These are phyloP conservation scores for Exserohilum rostratum DNA, from an alignment of 2,329 filamentous ascomycete genomes.

Conservation along the genomic window DNA sequence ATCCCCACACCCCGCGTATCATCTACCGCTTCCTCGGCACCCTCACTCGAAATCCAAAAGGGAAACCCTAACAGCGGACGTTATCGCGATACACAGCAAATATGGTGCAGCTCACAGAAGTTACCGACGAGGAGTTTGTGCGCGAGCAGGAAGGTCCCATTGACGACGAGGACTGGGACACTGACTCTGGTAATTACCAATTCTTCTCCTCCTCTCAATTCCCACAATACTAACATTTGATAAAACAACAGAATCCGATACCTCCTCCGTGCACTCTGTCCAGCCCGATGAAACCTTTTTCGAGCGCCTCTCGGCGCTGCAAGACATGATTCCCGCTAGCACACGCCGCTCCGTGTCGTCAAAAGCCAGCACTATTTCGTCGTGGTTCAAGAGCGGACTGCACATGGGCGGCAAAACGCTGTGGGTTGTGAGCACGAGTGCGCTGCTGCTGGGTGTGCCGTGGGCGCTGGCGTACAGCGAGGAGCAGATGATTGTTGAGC, in stretches of 20 bases:
- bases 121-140: slow-evolving; percentile 94
- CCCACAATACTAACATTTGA: no score
- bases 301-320: slow-evolving; percentile 72
- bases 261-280: slow-evolving; percentile 63
- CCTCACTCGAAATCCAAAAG: no score
- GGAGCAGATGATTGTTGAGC: slow-evolving; percentile 95
- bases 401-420: slow-evolving; percentile 82
- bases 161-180: slow-evolving; percentile 87
- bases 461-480: slow-evolving; percentile 92
- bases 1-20: no score
- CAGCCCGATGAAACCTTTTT: slow-evolving; percentile 56
- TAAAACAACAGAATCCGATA: slow-evolving; percentile 76
- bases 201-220: slow-evolving; percentile 60
- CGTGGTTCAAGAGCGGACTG: slow-evolving; percentile 65
- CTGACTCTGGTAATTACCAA: slow-evolving; percentile 76
- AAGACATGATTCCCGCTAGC: slow-evolving; percentile 81
- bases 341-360: slow-evolving; percentile 64
- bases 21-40: background rate
- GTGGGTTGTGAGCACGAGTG: slow-evolving; percentile 90
- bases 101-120: slow-evolving; percentile 97
- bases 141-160: slow-evolving; percentile 69
- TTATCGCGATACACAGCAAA: no score
- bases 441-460: slow-evolving; percentile 87
- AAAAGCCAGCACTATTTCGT: slow-evolving; percentile 58
- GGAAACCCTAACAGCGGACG: no score